phyloP scores from a whole-genome alignment of 805 yeast species.

The Ogataea salicorniae region DNA sequence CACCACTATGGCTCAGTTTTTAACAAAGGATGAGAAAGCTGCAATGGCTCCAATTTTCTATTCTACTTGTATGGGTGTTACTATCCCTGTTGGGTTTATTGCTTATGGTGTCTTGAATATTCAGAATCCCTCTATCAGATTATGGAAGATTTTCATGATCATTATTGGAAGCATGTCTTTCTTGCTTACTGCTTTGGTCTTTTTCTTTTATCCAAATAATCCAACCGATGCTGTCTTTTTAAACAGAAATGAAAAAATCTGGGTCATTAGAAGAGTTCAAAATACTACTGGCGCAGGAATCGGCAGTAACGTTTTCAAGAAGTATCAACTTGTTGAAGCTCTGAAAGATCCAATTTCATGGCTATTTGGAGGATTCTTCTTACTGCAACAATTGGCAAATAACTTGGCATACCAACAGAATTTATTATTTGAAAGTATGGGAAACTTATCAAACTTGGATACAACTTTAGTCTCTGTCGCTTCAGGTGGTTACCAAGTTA shows the following conservation, averaged over 20 bases:
- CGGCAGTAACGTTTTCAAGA: constrained; percentile 43
- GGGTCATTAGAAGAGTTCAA: constrained; percentile 42
- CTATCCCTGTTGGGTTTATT: constrained; percentile 39
- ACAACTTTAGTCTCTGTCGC: constrained; percentile 53
- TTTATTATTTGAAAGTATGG: constrained; percentile 40
- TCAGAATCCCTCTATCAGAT: constrained; percentile 20
- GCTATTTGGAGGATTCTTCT: constrained; percentile 36
- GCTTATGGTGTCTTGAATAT: constrained; percentile 35
- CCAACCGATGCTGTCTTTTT: constrained; percentile 49
- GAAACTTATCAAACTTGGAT: constrained; percentile 34
- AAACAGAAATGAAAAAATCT: constrained; percentile 43
- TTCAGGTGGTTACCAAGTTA: constrained; percentile 42
- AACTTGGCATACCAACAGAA: constrained; percentile 50
- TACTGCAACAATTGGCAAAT: constrained; percentile 46
- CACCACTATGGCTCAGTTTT: constrained; percentile 45
- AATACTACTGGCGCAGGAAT: constrained; percentile 34
- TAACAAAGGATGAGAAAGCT: constrained; percentile 41
- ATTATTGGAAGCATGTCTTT: constrained; percentile 54
- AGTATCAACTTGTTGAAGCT: constrained; percentile 44
- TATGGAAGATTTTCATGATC: constrained; percentile 53
- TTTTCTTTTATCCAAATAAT: constrained; percentile 48
- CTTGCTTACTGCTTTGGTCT: constrained; percentile 29
- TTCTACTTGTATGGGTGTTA: constrained; percentile 41
- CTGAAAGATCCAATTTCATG: constrained; percentile 44
- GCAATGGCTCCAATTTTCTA: constrained; percentile 51